phyloP scores from a whole-genome alignment of 352 stramenopile genomes.

The Globisporangium irregulare region DNA sequence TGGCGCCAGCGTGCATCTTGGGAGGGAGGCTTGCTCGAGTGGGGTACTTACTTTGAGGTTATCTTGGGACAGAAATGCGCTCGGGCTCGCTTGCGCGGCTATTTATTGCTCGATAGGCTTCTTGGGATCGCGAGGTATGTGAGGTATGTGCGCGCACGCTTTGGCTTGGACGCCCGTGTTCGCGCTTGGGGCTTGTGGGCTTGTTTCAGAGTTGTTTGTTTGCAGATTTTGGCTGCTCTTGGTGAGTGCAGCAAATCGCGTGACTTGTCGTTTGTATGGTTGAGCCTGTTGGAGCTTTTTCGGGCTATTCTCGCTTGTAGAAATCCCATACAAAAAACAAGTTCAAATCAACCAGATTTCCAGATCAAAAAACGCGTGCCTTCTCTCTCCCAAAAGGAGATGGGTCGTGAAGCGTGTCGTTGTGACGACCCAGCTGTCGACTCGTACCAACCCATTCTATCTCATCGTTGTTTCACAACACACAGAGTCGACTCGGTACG shows the following conservation, averaged over 20 bases:
- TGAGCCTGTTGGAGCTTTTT: slow-evolving; percentile 4
- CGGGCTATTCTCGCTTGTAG: not conserved
- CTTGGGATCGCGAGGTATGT: not conserved
- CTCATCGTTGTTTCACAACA: no score
- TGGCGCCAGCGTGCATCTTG: not conserved
- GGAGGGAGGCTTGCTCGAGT: not conserved
- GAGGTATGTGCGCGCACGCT: not conserved
- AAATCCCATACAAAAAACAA: not conserved
- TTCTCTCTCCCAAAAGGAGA: not conserved
- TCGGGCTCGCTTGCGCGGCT: not conserved
- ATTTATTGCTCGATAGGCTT: not conserved
- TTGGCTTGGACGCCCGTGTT: not conserved
- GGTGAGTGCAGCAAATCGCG: not conserved
- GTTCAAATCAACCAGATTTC: not conserved
- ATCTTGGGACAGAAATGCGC: not conserved
- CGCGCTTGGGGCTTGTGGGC: not conserved
- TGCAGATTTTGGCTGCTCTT: not conserved
- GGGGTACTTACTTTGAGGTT: not conserved
- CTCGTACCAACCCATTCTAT: no score
- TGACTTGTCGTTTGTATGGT: slow-evolving; percentile 9
- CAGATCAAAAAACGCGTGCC: not conserved
- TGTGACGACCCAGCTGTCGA: not conserved
- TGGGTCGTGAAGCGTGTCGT: not conserved
- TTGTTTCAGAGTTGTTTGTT: slow-evolving; percentile 13
- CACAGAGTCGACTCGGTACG: not conserved